A percentile compares a stretch with the other conserved stretches of the same genome.
Evolutionary conservation across 352 stramenopile species (phyloP).

Genomic region (Globisporangium abappressorium): DNA sequence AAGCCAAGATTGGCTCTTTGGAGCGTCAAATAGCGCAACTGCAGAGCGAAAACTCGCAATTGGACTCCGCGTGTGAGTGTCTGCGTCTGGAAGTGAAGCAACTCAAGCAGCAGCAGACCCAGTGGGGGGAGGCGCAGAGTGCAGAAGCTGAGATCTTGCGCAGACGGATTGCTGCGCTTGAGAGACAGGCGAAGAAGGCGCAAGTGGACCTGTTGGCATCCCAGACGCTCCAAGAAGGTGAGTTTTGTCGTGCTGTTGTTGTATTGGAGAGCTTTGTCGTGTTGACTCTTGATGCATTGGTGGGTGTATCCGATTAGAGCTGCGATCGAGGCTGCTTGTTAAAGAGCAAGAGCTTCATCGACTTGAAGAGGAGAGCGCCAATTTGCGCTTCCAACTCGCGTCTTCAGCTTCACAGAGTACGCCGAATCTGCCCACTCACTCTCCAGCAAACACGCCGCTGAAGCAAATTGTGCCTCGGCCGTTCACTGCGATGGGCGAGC

Average conservation of each 20-base stretch:
- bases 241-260: neutral
- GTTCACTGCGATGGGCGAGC: conserved; percentile 27
- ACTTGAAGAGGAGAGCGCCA: neutral
- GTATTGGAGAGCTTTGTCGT: neutral
- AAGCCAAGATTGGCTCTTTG: conserved; percentile 14
- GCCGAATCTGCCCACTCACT: conserved; percentile 13
- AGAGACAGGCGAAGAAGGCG: conserved; percentile 24
- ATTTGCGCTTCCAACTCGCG: neutral
- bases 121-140: conserved; percentile 25
- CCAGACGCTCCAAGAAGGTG: conserved; percentile 22
- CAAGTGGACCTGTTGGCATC: conserved; percentile 28
- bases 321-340: conserved; percentile 8
- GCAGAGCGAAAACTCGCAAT: conserved; percentile 19
- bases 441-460: neutral
- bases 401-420: neutral
- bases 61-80: neutral
- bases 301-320: conserved; percentile 16
- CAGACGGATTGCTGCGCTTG: conserved; percentile 26
- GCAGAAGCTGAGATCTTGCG: conserved; percentile 63
- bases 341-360: conserved; percentile 16
- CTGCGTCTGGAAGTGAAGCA: conserved; percentile 25
- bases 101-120: conserved; percentile 16
- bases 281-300: neutral
- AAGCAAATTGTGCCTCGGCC: conserved; percentile 15
- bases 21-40: conserved; percentile 25